Conservation (phyloP, 306 rosid genomes). For the Pterocarpus macrocarpus region DNA sequence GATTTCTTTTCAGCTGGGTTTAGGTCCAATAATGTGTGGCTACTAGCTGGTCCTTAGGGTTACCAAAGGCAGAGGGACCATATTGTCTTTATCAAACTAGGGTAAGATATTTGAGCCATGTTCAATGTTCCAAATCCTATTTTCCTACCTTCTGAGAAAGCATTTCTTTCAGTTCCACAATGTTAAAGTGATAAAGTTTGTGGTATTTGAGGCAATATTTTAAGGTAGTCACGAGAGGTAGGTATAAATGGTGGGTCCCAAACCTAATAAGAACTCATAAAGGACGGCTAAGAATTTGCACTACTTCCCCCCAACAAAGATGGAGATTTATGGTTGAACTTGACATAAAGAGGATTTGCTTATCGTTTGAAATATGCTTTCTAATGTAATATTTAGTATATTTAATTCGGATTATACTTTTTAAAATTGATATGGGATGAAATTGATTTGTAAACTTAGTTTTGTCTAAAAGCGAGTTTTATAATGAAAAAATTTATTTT, state of each 20-base stretch:
- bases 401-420: neutral
- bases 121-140: slow-evolving; percentile 46
- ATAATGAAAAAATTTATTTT: no score
- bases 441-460: neutral
- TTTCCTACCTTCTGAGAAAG: slow-evolving; percentile 10
- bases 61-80: slow-evolving; percentile 37
- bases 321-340: slow-evolving; percentile 15
- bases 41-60: slow-evolving; percentile 31
- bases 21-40: slow-evolving; percentile 47
- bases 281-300: slow-evolving; percentile 43
- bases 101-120: slow-evolving; percentile 38
- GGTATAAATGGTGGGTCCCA: slow-evolving; percentile 54
- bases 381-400: neutral
- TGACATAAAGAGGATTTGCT: slow-evolving; percentile 11
- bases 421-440: neutral
- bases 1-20: slow-evolving; percentile 27
- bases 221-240: slow-evolving; percentile 43
- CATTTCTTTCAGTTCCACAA: slow-evolving; percentile 34
- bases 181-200: slow-evolving; percentile 41
- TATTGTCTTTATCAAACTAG: slow-evolving; percentile 37
- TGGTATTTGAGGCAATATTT: slow-evolving; percentile 44
- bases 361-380: neutral
- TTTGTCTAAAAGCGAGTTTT: neutral
- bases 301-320: neutral
- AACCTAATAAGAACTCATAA: neutral